phyloP scores from a whole-genome alignment of 1,284 basidiomycete species.

The Austroboletus niveus region DNA sequence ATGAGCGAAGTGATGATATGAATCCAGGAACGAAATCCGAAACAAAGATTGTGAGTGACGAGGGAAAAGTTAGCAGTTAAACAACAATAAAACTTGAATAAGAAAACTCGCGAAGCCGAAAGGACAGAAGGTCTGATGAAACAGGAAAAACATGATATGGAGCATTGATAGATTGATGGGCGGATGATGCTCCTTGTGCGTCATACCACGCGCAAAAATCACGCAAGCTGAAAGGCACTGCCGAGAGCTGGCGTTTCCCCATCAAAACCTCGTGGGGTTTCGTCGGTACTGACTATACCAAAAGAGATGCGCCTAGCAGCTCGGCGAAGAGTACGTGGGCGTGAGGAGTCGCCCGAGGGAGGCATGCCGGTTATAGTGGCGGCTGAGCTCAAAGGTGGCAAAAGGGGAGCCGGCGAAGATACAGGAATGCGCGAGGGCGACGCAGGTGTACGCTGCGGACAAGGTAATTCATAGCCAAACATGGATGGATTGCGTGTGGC shows the following conservation, averaged over 20 bases:
- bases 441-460: conserved; percentile 31
- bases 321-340: conserved; percentile 34
- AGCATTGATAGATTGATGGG: conserved; percentile 10
- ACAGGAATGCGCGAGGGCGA: conserved; percentile 33
- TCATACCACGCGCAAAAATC: conserved; percentile 1
- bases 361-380: not conserved
- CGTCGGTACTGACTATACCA: conserved; percentile 17
- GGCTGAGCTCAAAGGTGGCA: conserved; percentile 15
- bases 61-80: conserved; percentile 1
- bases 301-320: conserved; percentile 36
- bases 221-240: conserved; percentile 33
- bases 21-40: conserved; percentile 3
- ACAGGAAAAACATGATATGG: conserved; percentile 1
- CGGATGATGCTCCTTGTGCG: conserved; percentile 2
- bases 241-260: conserved; percentile 23
- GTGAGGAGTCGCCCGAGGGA: conserved; percentile 6
- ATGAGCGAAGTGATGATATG: conserved; percentile 10
- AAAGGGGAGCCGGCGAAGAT: conserved; percentile 30
- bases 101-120: not conserved
- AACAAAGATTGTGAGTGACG: conserved; percentile 7
- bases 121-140: not conserved
- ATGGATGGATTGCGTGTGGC: conserved; percentile 32
- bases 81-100: not conserved
- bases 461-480: conserved; percentile 34
- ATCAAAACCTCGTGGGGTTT: conserved; percentile 8